phyloP scores from a whole-genome alignment of 495 filamentous ascomycete genomes.

The Diplogelasinospora grovesii region DNA sequence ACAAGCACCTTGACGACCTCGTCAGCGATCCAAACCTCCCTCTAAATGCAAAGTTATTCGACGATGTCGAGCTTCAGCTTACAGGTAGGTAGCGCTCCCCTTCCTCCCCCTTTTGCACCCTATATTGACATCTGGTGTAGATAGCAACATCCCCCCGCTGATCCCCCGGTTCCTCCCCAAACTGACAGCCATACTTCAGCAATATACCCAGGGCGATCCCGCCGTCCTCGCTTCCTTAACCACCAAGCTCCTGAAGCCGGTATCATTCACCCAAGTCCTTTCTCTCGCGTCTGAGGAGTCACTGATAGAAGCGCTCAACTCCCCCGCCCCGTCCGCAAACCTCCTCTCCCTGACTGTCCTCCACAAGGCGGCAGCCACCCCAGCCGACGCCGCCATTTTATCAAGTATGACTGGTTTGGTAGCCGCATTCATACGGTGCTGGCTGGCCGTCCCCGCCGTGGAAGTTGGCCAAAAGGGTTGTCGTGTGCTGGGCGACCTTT shows the following conservation, averaged over 20 bases:
- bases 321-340: constrained; percentile 60
- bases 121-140: constrained; percentile 10
- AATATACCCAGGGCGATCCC: constrained; percentile 46
- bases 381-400: constrained; percentile 61
- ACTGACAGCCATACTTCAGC: constrained; percentile 41
- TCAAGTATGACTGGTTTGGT: constrained; percentile 59
- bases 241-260: constrained; percentile 46
- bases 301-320: constrained; percentile 49
- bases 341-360: constrained; percentile 63
- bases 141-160: constrained; percentile 39
- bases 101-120: not conserved
- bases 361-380: constrained; percentile 56
- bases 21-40: constrained; percentile 28
- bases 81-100: constrained; percentile 41
- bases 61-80: constrained; percentile 49
- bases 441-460: constrained; percentile 64
- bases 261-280: constrained; percentile 44
- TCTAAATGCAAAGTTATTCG: constrained; percentile 42
- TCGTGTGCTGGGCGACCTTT: constrained; percentile 58
- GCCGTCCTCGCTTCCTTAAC: constrained; percentile 42
- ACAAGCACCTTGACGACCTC: constrained; percentile 44
- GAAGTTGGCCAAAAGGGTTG: constrained; percentile 67
- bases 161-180: constrained; percentile 43
- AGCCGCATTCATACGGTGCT: constrained; percentile 54
- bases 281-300: constrained; percentile 48